Evolutionary conservation across 2,329 filamentous ascomycete species (phyloP), one percentile per base, ranked within the genome.

Genomic region (Canariomyces notabilis): DNA sequence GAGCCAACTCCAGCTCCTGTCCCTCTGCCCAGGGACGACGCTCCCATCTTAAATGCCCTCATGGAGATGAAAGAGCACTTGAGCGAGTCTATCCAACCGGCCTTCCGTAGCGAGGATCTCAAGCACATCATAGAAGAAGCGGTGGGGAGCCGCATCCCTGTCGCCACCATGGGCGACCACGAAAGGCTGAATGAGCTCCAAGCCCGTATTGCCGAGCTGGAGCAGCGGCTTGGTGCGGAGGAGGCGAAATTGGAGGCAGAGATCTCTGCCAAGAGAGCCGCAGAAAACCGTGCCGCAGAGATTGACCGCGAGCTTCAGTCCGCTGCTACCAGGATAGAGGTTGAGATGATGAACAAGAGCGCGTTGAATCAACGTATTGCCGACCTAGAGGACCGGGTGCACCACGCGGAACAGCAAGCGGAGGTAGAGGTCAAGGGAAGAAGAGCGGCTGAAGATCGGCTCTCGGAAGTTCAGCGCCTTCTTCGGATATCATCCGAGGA

Each of bases 401-500:
- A 76, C 49, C 67, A 76, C 8, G 78, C 84, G 29, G 82, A 88
- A 54, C 72, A 74, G 29, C 75, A 76, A 46, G 76, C 75, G 1
- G 83, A 89, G 52, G 68, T 79, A 42, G 84, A 90, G 57, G 68
- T 83, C 49, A 70, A 75, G 36, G 67, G 69, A 38, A 79, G 85
- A 48, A 77, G 84, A 44, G 74, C 79, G 26, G 82, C 83, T 1
- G 85, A 90, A 61, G 86, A 90, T 59, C 79, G 79, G 50, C 70
- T 88, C 12, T 77, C 82, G 5, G 85, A 90, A 60, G 74, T 82
- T n/a, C 83, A 89, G 64, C 75, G 81, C 44, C 74, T 84, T 18
- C 73, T 89, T 20, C 77, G 80, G 48, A 76, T 82, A 52, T 78
- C 84, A 5, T 79, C 84, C n/a, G 83, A 88, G 59, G 84, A 89